Base-by-base conservation (phyloP, 306 rosid species). In the Comarum palustre region DNA sequence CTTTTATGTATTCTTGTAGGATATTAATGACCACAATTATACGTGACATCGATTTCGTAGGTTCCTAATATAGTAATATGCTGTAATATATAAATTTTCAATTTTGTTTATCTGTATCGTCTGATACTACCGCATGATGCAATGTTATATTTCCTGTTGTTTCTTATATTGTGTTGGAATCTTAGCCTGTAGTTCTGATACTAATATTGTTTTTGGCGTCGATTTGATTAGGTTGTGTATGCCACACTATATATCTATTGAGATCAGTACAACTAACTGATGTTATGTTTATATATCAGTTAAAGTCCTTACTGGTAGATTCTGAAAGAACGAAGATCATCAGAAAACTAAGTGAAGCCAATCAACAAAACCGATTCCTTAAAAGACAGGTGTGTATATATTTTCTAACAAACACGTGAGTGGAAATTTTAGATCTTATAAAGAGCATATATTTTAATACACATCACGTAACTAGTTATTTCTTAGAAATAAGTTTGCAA, bases 341-440 rank as follows among this genome's bases (percentile, higher is more conserved):
- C 2, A 89, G 74, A 77, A 94, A 91, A 80, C 91, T 94, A 68
- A 94, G 97, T 80, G 96, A 94, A 77, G 96, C 99, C 71, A 94
- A 94, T 82, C 92, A 88, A 77, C 97, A 94, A 39, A 91, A 89
- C 60, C 86, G 99, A 71, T 85, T 89, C 77, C 95, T 94, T 78
- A 94, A 91, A 84, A 81, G 99, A 77, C 97, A 94, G 97, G 99
- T 94, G 16, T 60, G 84, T n/a, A 11, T 50, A 82, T 20, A 48
- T 34, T 22, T 14, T 55, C 24, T 47, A 58, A 58, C 36, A 58
- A 58, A 58, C 36, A 24, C 5, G 3, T 13, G 17, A 7, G 64
- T 15, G 11, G 24, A 60, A 60, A 20, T 27, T 58, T 7, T 32
- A 31, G 66, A 22, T 31, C 64, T 4, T 16, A 31, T 63, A 38